Evolutionary conservation across 1,139 yeast genomes (phyloP).

Genomic region (Debaryomyces psychrophilus): DNA sequence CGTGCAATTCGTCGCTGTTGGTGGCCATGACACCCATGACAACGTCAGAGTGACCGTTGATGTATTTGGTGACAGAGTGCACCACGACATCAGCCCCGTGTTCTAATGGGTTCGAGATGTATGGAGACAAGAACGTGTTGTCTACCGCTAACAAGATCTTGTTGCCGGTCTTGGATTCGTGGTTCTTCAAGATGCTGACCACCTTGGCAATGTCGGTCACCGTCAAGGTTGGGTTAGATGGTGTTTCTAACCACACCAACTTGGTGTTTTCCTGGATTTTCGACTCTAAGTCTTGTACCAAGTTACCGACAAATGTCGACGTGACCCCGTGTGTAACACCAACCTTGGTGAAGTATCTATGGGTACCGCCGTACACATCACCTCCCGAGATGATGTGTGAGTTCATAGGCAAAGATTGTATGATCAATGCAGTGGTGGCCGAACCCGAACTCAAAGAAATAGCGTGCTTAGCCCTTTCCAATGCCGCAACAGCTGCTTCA

Average conservation of each 20-base stretch:
- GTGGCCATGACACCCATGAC: slow-evolving; percentile 85
- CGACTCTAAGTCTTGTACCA: slow-evolving; percentile 59
- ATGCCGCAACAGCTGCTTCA: slow-evolving; percentile 77
- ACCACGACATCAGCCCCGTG: slow-evolving; percentile 87
- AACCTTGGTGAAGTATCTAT: slow-evolving; percentile 86
- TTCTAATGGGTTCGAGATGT: slow-evolving; percentile 79
- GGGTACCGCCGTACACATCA: slow-evolving; percentile 93
- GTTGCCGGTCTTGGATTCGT: slow-evolving; percentile 50
- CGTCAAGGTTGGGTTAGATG: slow-evolving; percentile 83
- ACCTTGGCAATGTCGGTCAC: slow-evolving; percentile 73
- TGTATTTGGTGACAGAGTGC: slow-evolving; percentile 89
- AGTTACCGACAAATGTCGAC: slow-evolving; percentile 67
- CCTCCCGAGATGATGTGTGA: slow-evolving; percentile 81
- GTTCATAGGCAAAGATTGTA: slow-evolving; percentile 73
- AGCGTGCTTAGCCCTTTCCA: slow-evolving; percentile 78
- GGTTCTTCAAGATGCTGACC: slow-evolving; percentile 51
- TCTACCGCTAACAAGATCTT: slow-evolving; percentile 75
- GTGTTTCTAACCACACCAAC: slow-evolving; percentile 88
- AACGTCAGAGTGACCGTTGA: slow-evolving; percentile 92
- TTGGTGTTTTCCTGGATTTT: slow-evolving; percentile 64
- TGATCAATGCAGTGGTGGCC: slow-evolving; percentile 79
- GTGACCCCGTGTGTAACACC: slow-evolving; percentile 79
- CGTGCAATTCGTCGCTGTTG: slow-evolving; percentile 62
- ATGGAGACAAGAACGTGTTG: slow-evolving; percentile 93
- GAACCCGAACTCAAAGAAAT: slow-evolving; percentile 85